These are phyloP conservation scores for Chaetomidium leptoderma DNA, from an alignment of 495 filamentous ascomycete species.

Conservation along the genomic window DNA sequence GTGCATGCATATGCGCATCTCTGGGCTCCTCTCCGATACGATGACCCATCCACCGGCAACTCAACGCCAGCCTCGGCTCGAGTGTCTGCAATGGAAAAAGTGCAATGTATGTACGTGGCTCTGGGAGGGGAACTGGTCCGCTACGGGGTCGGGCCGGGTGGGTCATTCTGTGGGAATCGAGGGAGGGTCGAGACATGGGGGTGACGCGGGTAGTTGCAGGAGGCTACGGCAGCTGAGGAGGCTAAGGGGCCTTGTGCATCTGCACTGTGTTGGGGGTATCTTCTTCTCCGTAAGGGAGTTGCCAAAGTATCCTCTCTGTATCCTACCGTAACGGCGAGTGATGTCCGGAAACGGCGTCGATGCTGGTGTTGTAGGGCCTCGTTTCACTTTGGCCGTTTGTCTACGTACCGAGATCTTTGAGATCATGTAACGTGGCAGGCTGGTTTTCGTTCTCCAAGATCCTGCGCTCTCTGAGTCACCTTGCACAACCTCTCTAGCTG, in stretches of 20 bases:
- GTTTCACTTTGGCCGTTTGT: not conserved
- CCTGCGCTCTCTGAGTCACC: not conserved
- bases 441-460: not conserved
- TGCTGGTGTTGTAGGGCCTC: not conserved
- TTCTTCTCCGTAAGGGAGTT: not conserved
- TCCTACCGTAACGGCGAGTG: not conserved
- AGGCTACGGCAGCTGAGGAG: not conserved
- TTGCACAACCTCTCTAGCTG: not conserved
- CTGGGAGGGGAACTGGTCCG: not conserved
- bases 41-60: not conserved
- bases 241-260: slow-evolving; percentile 5
- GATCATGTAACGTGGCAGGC: slow-evolving; percentile 5
- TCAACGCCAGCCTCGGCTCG: not conserved
- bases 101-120: not conserved
- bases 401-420: not conserved
- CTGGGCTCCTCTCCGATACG: not conserved
- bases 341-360: not conserved
- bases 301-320: not conserved
- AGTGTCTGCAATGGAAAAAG: not conserved
- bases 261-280: slow-evolving; percentile 8
- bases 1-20: slow-evolving; percentile 2
- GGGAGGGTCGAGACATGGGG: not conserved
- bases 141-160: not conserved
- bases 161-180: not conserved
- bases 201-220: slow-evolving; percentile 7